These are phyloP conservation scores for Elsinoe fawcettii DNA, from an alignment of 2,329 filamentous ascomycete species.

Conservation along the genomic window DNA sequence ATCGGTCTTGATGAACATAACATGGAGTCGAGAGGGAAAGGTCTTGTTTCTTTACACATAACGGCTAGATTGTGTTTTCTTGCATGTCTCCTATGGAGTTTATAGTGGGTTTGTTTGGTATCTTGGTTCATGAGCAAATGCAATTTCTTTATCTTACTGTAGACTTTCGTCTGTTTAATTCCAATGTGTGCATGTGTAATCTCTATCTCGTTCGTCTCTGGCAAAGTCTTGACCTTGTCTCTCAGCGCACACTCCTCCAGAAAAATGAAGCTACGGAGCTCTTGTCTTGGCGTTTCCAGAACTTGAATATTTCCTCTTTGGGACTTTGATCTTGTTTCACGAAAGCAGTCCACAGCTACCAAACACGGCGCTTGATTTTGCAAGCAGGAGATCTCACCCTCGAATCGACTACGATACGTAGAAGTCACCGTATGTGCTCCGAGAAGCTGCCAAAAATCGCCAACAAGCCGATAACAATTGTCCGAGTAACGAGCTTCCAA, in stretches of 20 bases:
- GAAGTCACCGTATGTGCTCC: too few relatives aligned
- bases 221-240: too few relatives aligned
- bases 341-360: background rate
- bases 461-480: too few relatives aligned
- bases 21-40: too few relatives aligned
- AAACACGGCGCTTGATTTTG: too few relatives aligned
- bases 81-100: slow-evolving; percentile 1
- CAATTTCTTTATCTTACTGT: background rate
- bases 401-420: too few relatives aligned
- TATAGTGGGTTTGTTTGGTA: background rate
- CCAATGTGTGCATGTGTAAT: too few relatives aligned
- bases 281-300: background rate
- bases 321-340: background rate
- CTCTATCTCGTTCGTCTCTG: too few relatives aligned
- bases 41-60: background rate
- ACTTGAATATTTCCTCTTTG: background rate
- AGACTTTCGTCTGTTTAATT: too few relatives aligned
- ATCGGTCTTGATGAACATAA: background rate
- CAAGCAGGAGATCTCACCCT: too few relatives aligned
- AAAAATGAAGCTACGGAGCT: background rate
- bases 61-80: background rate
- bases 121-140: background rate
- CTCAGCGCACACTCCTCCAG: background rate
- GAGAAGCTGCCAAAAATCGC: too few relatives aligned
- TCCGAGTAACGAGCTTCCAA: background rate